These are phyloP conservation scores for Tricholoma furcatifolium DNA, from an alignment of 768 basidiomycete species.

Conservation along the genomic window DNA sequence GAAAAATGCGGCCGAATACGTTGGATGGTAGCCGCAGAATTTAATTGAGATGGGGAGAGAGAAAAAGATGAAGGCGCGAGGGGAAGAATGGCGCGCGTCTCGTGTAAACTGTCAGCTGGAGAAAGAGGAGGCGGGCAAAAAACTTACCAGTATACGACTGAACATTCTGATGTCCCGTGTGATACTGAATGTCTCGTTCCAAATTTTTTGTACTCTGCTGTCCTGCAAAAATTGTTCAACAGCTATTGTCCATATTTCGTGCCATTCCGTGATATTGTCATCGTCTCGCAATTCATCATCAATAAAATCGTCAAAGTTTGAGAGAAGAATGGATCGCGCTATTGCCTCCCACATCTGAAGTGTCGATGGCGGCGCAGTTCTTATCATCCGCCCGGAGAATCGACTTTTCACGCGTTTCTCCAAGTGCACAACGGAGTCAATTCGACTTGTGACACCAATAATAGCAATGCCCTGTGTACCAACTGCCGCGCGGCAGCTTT, in stretches of 20 bases:
- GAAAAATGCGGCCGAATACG: constrained; percentile 54
- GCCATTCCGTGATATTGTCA: constrained; percentile 52
- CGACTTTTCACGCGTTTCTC: constrained; percentile 98
- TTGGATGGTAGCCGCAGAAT: constrained; percentile 45
- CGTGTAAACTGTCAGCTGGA: not conserved
- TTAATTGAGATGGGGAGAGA: constrained; percentile 46
- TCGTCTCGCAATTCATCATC: constrained; percentile 18
- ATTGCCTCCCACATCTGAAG: constrained; percentile 49
- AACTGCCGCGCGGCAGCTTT: constrained; percentile 68
- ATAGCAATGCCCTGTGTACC: constrained; percentile 74
- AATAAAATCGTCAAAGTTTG: constrained; percentile 21
- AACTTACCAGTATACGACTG: constrained; percentile 58
- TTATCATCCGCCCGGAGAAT: constrained; percentile 89
- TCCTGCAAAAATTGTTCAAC: constrained; percentile 61
- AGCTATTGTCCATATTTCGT: constrained; percentile 49
- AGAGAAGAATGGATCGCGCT: constrained; percentile 45
- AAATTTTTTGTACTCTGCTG: constrained; percentile 35
- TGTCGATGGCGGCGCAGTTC: constrained; percentile 61
- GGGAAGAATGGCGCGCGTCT: constrained; percentile 45
- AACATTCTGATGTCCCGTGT: constrained; percentile 60
- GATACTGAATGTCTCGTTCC: constrained; percentile 62
- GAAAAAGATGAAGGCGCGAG: constrained; percentile 54
- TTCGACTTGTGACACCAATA: constrained; percentile 81
- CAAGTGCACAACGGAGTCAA: constrained; percentile 84
- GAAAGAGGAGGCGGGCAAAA: not conserved